Evolutionary conservation across 768 basidiomycete genomes (phyloP).

Genomic region (Gymnopilus junonius): DNA sequence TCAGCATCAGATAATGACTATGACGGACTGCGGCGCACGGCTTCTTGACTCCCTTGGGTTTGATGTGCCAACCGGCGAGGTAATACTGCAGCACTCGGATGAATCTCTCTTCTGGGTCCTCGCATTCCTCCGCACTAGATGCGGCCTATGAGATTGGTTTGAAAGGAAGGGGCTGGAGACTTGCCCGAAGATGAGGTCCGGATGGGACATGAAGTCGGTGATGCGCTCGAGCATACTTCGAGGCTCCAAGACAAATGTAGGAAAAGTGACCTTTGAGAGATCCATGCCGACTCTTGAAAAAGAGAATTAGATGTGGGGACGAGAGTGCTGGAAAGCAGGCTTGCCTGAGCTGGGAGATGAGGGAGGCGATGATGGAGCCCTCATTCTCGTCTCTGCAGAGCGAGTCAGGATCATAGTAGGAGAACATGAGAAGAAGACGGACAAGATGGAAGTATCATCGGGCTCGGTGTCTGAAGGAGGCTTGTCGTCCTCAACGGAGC

Average conservation of each 20-base stretch:
- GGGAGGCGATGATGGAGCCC: slow-evolving; percentile 83
- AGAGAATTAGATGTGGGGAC: background rate
- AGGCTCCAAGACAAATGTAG: slow-evolving; percentile 95
- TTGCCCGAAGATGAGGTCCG: slow-evolving; percentile 94
- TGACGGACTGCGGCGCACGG: slow-evolving; percentile 59
- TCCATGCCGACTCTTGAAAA: slow-evolving; percentile 91
- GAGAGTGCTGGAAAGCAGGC: slow-evolving; percentile 17
- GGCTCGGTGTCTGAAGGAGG: slow-evolving; percentile 83
- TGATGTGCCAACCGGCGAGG: slow-evolving; percentile 99
- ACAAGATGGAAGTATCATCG: slow-evolving; percentile 91
- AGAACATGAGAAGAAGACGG: slow-evolving; percentile 43
- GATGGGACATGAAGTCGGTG: slow-evolving; percentile 99
- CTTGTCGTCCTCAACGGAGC: slow-evolving; percentile 64
- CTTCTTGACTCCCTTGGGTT: slow-evolving; percentile 99
- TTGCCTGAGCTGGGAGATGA: slow-evolving; percentile 90
- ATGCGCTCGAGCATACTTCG: slow-evolving; percentile 97
- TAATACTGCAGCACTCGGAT: slow-evolving; percentile 92
- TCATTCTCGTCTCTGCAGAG: slow-evolving; percentile 85
- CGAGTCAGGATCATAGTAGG: slow-evolving; percentile 39
- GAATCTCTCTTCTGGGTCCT: slow-evolving; percentile 89
- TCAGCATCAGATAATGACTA: slow-evolving; percentile 8
- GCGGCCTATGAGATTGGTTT: slow-evolving; percentile 3
- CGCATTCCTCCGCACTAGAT: slow-evolving; percentile 75
- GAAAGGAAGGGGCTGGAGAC: slow-evolving; percentile 30
- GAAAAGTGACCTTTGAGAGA: slow-evolving; percentile 91